These are phyloP conservation scores for Pythium oligandrum DNA, from an alignment of 352 stramenopile species.

Conservation along the genomic window DNA sequence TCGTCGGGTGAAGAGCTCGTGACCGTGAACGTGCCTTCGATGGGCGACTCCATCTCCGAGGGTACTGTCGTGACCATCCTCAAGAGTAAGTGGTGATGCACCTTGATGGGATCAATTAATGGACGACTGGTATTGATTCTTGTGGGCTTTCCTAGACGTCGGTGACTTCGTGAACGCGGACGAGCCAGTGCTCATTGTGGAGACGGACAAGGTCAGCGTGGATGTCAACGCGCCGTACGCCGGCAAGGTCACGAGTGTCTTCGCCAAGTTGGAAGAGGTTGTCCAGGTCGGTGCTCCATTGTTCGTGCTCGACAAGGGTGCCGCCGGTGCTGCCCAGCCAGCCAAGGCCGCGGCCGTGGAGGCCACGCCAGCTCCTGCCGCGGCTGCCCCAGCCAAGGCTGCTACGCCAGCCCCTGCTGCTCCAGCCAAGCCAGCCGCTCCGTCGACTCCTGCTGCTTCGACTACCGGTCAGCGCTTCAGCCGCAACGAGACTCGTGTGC, in stretches of 20 bases:
- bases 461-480: slow-evolving; percentile 35
- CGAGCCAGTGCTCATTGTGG: slow-evolving; percentile 95
- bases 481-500: slow-evolving; percentile 71
- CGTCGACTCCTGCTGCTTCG: slow-evolving; percentile 18
- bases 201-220: slow-evolving; percentile 98
- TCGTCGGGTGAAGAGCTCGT: slow-evolving; percentile 37
- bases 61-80: slow-evolving; percentile 93
- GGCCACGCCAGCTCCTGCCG: slow-evolving; percentile 12
- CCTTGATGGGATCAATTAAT: not conserved
- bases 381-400: slow-evolving; percentile 16
- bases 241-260: slow-evolving; percentile 90
- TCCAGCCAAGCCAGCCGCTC: slow-evolving; percentile 13
- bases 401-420: slow-evolving; percentile 17
- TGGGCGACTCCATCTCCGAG: slow-evolving; percentile 97
- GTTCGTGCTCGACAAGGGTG: slow-evolving; percentile 89
- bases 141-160: slow-evolving; percentile 35
- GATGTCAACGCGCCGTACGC: slow-evolving; percentile 89
- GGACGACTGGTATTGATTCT: too few species aligned
- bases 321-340: slow-evolving; percentile 12
- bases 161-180: slow-evolving; percentile 95
- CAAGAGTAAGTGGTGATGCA: slow-evolving; percentile 49
- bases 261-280: slow-evolving; percentile 94
- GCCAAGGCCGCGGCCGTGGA: slow-evolving; percentile 11
- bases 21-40: slow-evolving; percentile 85
- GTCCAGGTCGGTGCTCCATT: slow-evolving; percentile 93